Percentiles rank a stretch among this genome's conserved stretches.
phyloP scores from a whole-genome alignment of 345 rosid genomes.

The Microthlaspi erraticum region DNA sequence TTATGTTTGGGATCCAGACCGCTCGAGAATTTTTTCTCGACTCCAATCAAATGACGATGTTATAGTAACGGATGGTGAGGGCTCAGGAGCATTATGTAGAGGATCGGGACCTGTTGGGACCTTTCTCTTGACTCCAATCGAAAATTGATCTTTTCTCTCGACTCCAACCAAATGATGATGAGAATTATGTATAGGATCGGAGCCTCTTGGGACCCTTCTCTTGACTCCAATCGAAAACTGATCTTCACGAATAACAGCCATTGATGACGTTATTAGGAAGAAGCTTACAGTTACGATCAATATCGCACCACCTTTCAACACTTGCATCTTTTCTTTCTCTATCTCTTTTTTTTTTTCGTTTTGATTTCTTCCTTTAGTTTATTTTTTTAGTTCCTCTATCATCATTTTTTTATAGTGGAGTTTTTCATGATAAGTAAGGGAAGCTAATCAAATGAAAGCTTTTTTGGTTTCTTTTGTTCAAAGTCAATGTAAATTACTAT shows the following conservation, averaged over 20 bases:
- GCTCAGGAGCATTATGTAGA: neutral
- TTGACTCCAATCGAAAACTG: neutral
- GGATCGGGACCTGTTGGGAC: neutral
- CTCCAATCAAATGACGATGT: neutral
- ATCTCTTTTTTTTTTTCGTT: too few species aligned
- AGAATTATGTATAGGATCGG: neutral
- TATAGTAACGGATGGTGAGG: neutral
- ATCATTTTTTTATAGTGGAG: too few species aligned
- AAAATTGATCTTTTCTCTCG: neutral
- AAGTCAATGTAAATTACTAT: too few species aligned
- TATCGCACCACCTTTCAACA: neutral
- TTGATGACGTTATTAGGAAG: neutral
- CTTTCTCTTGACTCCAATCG: neutral
- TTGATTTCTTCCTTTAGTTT: neutral
- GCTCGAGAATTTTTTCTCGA: neutral
- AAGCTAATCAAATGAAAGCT: too few species aligned
- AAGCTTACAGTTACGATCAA: neutral
- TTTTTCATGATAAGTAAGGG: too few species aligned
- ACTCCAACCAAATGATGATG: neutral
- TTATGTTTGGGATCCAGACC: neutral
- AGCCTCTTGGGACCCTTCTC: neutral
- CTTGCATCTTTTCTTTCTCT: neutral
- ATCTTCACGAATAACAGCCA: neutral
- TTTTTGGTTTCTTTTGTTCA: too few species aligned
- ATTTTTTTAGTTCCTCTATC: too few species aligned